Percentiles rank a stretch among this genome's conserved stretches.
Conservation (phyloP, 225 moss, liverwort and hornwort species). For the Sphagnum contortum region DNA sequence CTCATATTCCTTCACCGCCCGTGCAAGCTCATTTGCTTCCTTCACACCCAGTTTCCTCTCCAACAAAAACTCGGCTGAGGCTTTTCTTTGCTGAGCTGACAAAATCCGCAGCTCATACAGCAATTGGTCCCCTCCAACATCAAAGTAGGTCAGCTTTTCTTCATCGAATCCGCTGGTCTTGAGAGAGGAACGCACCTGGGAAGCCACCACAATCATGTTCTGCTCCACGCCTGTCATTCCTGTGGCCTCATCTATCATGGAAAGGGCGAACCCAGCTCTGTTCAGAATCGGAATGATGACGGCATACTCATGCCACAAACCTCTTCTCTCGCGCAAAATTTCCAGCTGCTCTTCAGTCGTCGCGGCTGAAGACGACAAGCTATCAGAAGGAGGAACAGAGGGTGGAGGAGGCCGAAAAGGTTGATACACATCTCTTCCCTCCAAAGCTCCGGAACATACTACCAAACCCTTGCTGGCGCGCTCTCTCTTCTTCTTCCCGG, state of each 20-base stretch:
- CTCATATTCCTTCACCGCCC: constrained; percentile 60
- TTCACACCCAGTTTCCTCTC: constrained; percentile 55
- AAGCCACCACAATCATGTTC: constrained; percentile 61
- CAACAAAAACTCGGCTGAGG: constrained; percentile 59
- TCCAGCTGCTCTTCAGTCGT: constrained; percentile 62
- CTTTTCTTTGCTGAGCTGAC: constrained; percentile 57
- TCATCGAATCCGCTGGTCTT: constrained; percentile 46
- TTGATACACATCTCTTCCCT: constrained; percentile 59
- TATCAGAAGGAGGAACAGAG: constrained; percentile 6
- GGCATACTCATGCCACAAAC: constrained; percentile 76
- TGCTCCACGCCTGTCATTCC: constrained; percentile 90
- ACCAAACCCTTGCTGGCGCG: too few species aligned
- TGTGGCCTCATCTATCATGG: constrained; percentile 80
- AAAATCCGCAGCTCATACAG: constrained; percentile 78
- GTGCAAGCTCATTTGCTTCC: constrained; percentile 53
- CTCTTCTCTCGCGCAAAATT: constrained; percentile 59
- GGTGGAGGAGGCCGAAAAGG: constrained; percentile 63
- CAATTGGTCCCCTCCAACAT: constrained; percentile 64
- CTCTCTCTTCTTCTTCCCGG: too few species aligned
- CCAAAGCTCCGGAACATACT: constrained; percentile 1
- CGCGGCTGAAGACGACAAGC: constrained; percentile 21
- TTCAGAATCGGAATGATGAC: constrained; percentile 34
- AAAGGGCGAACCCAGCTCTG: constrained; percentile 56
- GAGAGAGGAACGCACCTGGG: constrained; percentile 80
- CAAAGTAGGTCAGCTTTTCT: constrained; percentile 38